phyloP scores from a whole-genome alignment of 352 stramenopile genomes.

The Globisporangium nagaii region DNA sequence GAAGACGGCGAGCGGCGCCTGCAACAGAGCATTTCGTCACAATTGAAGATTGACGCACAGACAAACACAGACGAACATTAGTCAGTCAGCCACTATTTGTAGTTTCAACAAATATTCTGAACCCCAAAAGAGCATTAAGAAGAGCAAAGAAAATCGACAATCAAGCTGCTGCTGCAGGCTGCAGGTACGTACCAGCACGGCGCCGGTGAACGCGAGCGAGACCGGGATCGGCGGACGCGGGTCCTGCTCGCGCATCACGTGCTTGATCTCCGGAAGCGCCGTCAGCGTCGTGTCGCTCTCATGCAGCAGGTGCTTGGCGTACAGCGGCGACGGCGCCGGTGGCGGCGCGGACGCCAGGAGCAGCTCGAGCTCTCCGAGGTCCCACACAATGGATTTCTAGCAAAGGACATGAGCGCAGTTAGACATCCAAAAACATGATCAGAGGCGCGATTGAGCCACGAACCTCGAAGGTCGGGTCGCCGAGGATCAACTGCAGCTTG shows the following conservation, averaged over 20 bases:
- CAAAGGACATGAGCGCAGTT: too few relatives aligned
- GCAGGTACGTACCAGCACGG: constrained; percentile 36
- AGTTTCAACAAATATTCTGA: too few relatives aligned
- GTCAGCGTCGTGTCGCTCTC: constrained; percentile 85
- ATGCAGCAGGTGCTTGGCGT: constrained; percentile 81
- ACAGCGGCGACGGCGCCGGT: constrained; percentile 65
- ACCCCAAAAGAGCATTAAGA: too few relatives aligned
- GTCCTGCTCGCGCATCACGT: constrained; percentile 82
- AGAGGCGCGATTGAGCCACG: too few relatives aligned
- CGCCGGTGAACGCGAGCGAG: constrained; percentile 62
- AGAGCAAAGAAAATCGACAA: constrained; percentile 7
- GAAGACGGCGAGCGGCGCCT: constrained; percentile 53
- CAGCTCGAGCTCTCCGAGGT: constrained; percentile 65
- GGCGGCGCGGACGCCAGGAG: constrained; percentile 57
- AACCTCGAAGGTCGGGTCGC: constrained; percentile 67
- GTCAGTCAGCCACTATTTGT: too few relatives aligned
- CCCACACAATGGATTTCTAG: constrained; percentile 57
- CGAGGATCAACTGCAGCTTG: constrained; percentile 68
- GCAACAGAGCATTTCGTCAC: background rate
- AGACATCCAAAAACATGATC: too few relatives aligned
- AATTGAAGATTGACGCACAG: too few relatives aligned
- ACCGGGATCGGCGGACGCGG: constrained; percentile 53
- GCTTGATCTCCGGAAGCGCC: constrained; percentile 81
- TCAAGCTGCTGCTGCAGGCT: background rate
- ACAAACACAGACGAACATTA: too few relatives aligned